Base-by-base conservation (phyloP, 805 yeast species). In the Saccharomycodes ludwigii region DNA sequence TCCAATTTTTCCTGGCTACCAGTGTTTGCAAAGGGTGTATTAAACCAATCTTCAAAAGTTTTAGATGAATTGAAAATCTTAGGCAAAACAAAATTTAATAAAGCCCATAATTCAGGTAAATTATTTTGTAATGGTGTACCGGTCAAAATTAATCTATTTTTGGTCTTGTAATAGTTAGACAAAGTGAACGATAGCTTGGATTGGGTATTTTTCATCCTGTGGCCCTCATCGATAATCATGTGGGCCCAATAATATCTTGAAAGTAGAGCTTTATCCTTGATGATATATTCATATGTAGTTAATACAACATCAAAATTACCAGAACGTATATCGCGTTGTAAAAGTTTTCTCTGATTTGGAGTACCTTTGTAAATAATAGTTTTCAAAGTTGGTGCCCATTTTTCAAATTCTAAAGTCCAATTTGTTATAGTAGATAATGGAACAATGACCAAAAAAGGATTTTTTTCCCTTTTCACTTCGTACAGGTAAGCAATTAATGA, bases 191-290 rank as follows among this genome's bases (percentile, higher is more conserved):
- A 77, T 34, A 81, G 59, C 48, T 80, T 81, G 3, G 88, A 78
- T 35, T 71, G 70, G 2, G 85, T 65, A 48, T 81, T 81, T 50
- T 81, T 81, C 85, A 81, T 76, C 58, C 93, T 66, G 55, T 81
- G 94, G 54, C 94, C 94, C 64, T 81, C 94, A 63, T 81, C 94
- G 42, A 81, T 81, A 41, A 81, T 79, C 88, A 81, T 81, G 52
- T 82, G 88, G 25, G 79, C 78, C 75, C 86, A 81, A 40, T 69
- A 69, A 42, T 76, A 71, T 46, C 76, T 77, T 18, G 75, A 57
- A 44, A 81, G 59, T 14, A 81, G 47, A 4, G 85, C 76, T 40
- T 83, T 69, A 48, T 81, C 94, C 46, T 78, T 68, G 40, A 81
- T 78, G 40, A 81, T 73, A 47, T 81, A 81, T 56, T 81, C 94